Evolutionary conservation across 2,329 filamentous ascomycete species (phyloP), one percentile per base, ranked within the genome.

Genomic region (Sporothrix pseudoabietina): DNA sequence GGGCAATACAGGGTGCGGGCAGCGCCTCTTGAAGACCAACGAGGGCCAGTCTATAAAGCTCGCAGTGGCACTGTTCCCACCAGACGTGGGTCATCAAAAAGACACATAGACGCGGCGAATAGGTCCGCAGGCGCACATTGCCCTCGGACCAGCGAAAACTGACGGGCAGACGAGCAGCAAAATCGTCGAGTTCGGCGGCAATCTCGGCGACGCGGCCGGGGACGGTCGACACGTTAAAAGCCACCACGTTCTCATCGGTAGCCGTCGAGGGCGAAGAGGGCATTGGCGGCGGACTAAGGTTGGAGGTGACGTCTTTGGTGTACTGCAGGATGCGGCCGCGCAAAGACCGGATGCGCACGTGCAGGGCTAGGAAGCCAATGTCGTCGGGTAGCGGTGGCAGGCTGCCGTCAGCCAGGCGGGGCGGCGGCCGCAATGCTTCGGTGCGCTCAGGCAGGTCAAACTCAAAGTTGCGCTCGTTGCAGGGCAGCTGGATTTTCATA

Each of bases 21-120:
- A 88, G 79, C 0, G 86, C 84, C 52, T 88, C 87, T 26, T 85
- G 84, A 47, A 88, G 81, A 0, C 86, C 86, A 0, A 82, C 81
- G 8, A 89, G 81, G 2, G 84, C 86, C 7, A 88, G 81, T 1
- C 87, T 85, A 75, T 87, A 88, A 2, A 89, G 80, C 76, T 89
- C 87, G 75, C 86, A 86, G 76, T 88, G 84, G 73, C 87, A 89
- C 75, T 88, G 87, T 39, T 86, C 82, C 86, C 86, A 88, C 86
- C 85, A 87, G 9, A 89, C 82, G 75, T 89, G 87, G 10, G 88
- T 88, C 86, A 88, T 88, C 77, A 88, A 81, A 74, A 87, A 89
- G 57, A 87, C 86, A 74, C 86, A 87, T 5, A 89, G 82, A 3
- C 87, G 82, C 1, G 87, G 85, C 0, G 87, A 89, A 76, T 88